Evolutionary conservation across 176 grass and related monocot species (phyloP), one percentile per base, ranked within the genome.

Genomic region (Luzula sylvatica): DNA sequence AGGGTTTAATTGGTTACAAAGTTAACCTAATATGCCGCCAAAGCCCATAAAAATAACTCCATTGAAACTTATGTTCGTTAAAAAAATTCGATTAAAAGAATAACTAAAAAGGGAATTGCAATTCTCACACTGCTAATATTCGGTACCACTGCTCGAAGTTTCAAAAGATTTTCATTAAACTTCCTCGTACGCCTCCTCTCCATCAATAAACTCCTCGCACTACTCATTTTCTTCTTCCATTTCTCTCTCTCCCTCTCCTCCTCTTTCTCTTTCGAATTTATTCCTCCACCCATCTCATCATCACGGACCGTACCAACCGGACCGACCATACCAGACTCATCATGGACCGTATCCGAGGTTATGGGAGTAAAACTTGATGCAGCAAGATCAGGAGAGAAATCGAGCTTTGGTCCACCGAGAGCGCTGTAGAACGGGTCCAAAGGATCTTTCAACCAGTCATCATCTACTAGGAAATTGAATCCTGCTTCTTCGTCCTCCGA

Each of bases 151-250:
- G 89, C 87, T 66, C 80, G 71, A 25, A 95, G 83, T 80, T 84
- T 68, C 73, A 80, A 84, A 32, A 88, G 78, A 56, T 83, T 72
- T 47, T 88, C 79, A 15, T 88, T 95, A 15, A 88, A 79, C 73
- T 87, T 95, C 76, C 83, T 88, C 40, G 80, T 50, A 47, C 83
- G 72, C 27, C 76, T 78, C 26, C 72, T 63, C 68, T 95, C 89
- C n/a, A 84, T 80, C 75, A 95, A 83, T 49, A 80, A 65, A 57
- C 87, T 95, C 83, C 83, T 88, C 15, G 83, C 89, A 23, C 79
- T 79, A 66, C 83, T 58, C 23, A 77, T 82, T 47, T 87, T 82
- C 78, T 62, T 94, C 74, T 94, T 94, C 29, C 78, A 77, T 38
- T 69, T 82, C 44, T 61, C 73, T 39, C 21, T 21, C 9, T 58